Evolutionary conservation across 169 alveolate genomes (phyloP), one percentile per base, ranked within the genome.

Genomic region (Plasmodium inui): DNA sequence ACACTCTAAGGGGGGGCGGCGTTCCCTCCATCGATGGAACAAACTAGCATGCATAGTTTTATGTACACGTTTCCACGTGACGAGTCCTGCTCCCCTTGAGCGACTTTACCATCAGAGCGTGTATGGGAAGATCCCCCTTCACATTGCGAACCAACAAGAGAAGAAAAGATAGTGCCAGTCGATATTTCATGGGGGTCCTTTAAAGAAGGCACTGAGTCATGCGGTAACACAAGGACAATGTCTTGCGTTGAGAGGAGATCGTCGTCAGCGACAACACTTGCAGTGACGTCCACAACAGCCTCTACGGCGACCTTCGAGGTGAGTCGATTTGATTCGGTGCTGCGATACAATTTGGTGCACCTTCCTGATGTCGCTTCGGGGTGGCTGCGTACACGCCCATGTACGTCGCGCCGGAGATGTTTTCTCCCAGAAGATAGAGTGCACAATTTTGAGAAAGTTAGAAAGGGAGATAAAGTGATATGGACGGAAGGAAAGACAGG

Each of bases 41-140:
- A 19, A n/a, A 61, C 5, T 61, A 0, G 22, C 74, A 80, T 44
- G 22, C 32, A 32, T 46, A 28, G 22, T 9, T 80, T 34, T 41
- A 17, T 44, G 26, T 22, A 6, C 41, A 22, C 26, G 44, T 73
- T 17, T 28, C 12, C 57, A 46, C 57, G 0, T 12, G 57, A 46
- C 1, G 19, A 46, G 82, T 34, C 1, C 14, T 5, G 17, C n/a
- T 10, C 34, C 34, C 76, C 61, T 57, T 39, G 39, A 5, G 34
- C 14, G 7, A 12, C 61, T n/a, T n/a, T 74, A 85, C 93, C 93
- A 85, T 85, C n/a, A 85, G 86, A 46, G 93, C 93, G 81, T 85
- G 93, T 53, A 85, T 85, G 6, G 93, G 93, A 5, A 85, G 50
- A 19, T 85, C 93, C 30, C 93, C 85, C 30, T 50, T 41, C 70